phyloP scores from a whole-genome alignment of 1,284 basidiomycete species.

The Tranzscheliella williamsii region DNA sequence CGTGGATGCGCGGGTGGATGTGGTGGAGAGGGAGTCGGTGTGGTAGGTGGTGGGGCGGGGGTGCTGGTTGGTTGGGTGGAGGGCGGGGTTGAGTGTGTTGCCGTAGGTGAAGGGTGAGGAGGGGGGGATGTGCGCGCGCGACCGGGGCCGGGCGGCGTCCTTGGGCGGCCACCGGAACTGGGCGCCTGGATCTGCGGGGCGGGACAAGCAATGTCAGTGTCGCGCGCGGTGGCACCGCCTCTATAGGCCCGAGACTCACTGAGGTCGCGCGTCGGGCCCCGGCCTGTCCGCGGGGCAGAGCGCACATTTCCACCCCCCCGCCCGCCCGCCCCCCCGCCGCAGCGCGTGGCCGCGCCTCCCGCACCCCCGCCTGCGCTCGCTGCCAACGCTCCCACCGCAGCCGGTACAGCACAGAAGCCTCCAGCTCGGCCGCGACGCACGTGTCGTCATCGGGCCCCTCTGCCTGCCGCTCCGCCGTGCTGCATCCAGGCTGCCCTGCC shows the following conservation, averaged over 20 bases:
- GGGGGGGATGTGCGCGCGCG: slow-evolving; percentile 14
- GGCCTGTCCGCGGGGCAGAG: too few species aligned
- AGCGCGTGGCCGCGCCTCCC: too few species aligned
- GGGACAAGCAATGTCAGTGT: neutral
- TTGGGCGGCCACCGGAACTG: slow-evolving; percentile 66
- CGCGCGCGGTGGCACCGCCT: too few species aligned
- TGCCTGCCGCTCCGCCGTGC: neutral
- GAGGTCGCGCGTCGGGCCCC: too few species aligned
- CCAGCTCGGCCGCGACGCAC: slow-evolving; percentile 15
- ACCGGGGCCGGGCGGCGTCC: slow-evolving; percentile 52
- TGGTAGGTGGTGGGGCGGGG: neutral
- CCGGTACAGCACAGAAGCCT: slow-evolving; percentile 22
- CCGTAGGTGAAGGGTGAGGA: slow-evolving; percentile 82
- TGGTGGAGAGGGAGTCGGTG: neutral
- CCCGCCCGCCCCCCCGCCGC: too few species aligned
- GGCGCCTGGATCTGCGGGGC: slow-evolving; percentile 59
- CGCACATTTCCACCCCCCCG: too few species aligned
- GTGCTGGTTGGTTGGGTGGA: slow-evolving; percentile 5
- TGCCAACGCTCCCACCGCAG: slow-evolving; percentile 31
- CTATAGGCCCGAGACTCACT: too few species aligned
- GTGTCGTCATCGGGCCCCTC: slow-evolving; percentile 3
- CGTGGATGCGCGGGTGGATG: too few species aligned
- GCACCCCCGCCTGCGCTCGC: slow-evolving; percentile 2
- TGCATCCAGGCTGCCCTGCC: too few species aligned
- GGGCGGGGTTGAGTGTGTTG: slow-evolving; percentile 63